Conservation (phyloP, 1,139 yeast genomes). For the Suhomyces yuchorum region DNA sequence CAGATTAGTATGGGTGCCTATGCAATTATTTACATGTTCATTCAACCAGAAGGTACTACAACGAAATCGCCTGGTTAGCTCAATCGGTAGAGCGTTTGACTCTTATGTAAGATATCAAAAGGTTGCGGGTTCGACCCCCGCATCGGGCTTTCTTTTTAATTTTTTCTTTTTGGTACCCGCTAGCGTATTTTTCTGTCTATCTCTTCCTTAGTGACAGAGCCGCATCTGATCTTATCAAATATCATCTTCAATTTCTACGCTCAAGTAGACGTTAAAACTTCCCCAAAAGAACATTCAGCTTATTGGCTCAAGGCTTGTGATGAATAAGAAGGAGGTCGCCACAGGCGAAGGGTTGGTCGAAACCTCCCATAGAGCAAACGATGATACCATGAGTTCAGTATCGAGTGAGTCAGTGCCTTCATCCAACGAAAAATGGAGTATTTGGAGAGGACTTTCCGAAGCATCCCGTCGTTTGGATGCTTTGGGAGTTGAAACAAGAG, state of each 20-base stretch:
- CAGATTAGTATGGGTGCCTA: too few relatives aligned
- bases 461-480: conserved; percentile 36
- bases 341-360: not conserved
- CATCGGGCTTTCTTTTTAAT: conserved; percentile 36
- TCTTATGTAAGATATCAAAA: conserved; percentile 32
- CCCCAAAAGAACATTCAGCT: not conserved
- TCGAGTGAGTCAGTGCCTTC: conserved; percentile 5
- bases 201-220: not conserved
- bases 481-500: conserved; percentile 72
- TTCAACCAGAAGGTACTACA: not conserved
- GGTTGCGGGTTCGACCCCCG: conserved; percentile 56
- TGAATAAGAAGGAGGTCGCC: conserved; percentile 3
- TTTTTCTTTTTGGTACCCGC: too few relatives aligned
- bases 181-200: too few relatives aligned
- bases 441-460: conserved; percentile 8
- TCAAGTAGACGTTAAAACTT: not conserved
- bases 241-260: not conserved
- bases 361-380: not conserved
- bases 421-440: not conserved
- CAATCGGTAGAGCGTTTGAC: conserved; percentile 21
- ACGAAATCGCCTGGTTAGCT: conserved; percentile 17
- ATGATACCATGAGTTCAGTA: not conserved
- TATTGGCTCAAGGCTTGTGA: not conserved
- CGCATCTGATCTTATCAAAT: not conserved
- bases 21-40: not conserved